Evolutionary conservation across 345 rosid species (phyloP), one percentile per base, ranked within the genome.

Genomic region (Pistacia vera): DNA sequence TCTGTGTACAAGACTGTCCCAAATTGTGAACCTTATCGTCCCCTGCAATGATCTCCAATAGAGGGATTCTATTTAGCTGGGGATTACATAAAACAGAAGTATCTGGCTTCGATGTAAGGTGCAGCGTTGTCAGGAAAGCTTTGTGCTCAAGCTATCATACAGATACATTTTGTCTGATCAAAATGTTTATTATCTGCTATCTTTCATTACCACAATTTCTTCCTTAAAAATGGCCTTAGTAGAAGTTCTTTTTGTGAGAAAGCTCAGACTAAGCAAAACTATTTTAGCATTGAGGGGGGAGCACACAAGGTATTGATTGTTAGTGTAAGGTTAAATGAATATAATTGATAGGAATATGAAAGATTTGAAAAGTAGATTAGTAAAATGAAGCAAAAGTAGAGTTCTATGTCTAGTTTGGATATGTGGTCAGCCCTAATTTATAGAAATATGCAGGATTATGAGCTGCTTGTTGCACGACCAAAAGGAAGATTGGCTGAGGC

Each of bases 21-120:
- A 70, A 75, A 88, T 74, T 92, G 97, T 72, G 99, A 96, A 85
- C 97, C 98, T 48, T 91, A 92, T 76, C 97, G 97, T 11, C 99
- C 99, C 30, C 75, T 90, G 71, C 98, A 96, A 78, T 91, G 94
- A 87, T 93, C 99, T 67, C 97, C 97, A 3, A 72, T 96, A 49
- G 77, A 91, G 75, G 97, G 97, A 33, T 96, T 93, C 85, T 96
- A 96, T 84, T 78, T 91, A 80, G 91, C 98, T 54, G 98, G 98
- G 69, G 98, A 96, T 65, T 93, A 93, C 85, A 96, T 98, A 55
- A 93, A 93, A 81, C 98, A 93, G 74, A 96, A 96, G 85, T 96
- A 96, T 84, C 76, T 96, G 84, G 97, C 99, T 81, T 96, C 98
- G 22, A 96, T 96, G 97, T 97, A 96, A 85, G 99, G 98, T 5